Evolutionary conservation across 345 rosid species (phyloP).

Genomic region (Populus pruinosa): DNA sequence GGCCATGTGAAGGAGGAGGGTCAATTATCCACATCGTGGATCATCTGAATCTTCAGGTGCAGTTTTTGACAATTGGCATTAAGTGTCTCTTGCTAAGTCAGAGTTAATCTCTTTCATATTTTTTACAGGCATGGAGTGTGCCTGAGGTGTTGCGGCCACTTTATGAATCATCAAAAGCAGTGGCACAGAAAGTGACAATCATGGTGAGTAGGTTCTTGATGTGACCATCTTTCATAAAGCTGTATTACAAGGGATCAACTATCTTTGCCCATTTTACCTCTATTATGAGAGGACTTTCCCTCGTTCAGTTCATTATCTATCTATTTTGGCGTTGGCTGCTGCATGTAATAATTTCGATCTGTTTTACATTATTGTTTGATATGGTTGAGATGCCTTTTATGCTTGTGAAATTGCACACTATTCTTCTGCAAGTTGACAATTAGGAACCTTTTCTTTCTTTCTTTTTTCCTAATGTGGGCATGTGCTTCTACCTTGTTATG

Average conservation of each 20-base stretch:
- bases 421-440: neutral
- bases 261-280: neutral
- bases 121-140: constrained; percentile 87
- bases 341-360: neutral
- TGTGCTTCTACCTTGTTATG: neutral
- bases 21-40: constrained; percentile 96
- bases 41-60: constrained; percentile 92
- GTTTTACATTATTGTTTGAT: neutral
- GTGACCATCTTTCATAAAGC: neutral
- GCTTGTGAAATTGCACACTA: neutral
- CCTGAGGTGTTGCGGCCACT: constrained; percentile 97
- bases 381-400: neutral
- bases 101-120: neutral
- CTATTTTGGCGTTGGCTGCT: neutral
- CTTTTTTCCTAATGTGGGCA: too few species aligned
- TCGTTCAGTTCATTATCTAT: neutral
- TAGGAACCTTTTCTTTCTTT: neutral
- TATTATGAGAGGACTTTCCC: neutral
- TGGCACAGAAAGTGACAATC: constrained; percentile 92
- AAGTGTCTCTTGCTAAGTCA: neutral
- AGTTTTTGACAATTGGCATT: neutral
- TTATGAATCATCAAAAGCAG: constrained; percentile 85
- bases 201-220: constrained; percentile 52
- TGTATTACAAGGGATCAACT: neutral
- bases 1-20: constrained; percentile 99